Evolutionary conservation across 2,329 filamentous ascomycete species (phyloP).

Genomic region (Fusarium pseudocircinatum): DNA sequence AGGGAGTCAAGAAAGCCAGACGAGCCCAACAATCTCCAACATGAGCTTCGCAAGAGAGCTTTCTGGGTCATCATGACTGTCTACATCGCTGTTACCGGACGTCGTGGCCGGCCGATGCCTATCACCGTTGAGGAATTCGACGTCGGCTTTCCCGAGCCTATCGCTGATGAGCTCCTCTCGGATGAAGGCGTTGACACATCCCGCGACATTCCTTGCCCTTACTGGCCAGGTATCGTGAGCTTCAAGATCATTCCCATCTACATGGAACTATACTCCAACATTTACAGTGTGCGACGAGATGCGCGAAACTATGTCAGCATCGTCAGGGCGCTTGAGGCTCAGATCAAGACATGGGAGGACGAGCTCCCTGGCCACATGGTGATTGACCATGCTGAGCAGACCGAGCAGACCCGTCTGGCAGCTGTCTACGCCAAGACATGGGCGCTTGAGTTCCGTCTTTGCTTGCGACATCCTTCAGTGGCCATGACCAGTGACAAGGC

Average conservation of each 20-base stretch:
- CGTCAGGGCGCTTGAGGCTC: constrained; percentile 72
- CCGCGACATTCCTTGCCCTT: constrained; percentile 69
- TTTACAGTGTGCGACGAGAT: constrained; percentile 76
- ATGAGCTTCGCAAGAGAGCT: constrained; percentile 79
- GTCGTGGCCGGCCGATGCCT: constrained; percentile 80
- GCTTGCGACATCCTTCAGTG: constrained; percentile 69
- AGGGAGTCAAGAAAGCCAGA: constrained; percentile 67
- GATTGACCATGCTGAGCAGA: constrained; percentile 53
- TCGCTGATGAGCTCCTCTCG: constrained; percentile 75
- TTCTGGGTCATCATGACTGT: constrained; percentile 79
- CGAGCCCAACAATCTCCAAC: constrained; percentile 65
- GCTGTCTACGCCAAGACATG: constrained; percentile 65
- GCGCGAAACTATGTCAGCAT: constrained; percentile 70
- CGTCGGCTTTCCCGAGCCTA: constrained; percentile 76
- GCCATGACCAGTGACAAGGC: constrained; percentile 63
- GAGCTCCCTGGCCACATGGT: constrained; percentile 70
- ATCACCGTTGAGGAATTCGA: constrained; percentile 80
- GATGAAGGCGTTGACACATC: constrained; percentile 70
- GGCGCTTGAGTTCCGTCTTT: constrained; percentile 66
- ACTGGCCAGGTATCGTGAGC: constrained; percentile 71
- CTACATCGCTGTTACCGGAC: constrained; percentile 75
- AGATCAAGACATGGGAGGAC: constrained; percentile 70
- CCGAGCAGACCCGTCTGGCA: constrained; percentile 58
- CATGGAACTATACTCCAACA: constrained; percentile 77
- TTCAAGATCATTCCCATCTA: constrained; percentile 73